Conservation (phyloP, 2,329 filamentous ascomycete genomes). For the Venturia asperata region DNA sequence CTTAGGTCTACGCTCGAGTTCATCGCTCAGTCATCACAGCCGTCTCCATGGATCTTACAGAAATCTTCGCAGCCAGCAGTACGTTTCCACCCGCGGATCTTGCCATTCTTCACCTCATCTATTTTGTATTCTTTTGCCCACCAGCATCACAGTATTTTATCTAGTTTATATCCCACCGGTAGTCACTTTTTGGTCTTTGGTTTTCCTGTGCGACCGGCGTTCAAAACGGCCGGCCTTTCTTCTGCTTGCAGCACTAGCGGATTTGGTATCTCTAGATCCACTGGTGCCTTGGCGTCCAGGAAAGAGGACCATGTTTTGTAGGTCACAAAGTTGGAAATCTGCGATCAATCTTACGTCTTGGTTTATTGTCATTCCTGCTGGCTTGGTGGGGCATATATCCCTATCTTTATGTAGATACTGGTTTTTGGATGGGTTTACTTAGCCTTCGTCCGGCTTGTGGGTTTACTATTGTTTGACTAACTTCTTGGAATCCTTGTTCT, state of each 20-base stretch:
- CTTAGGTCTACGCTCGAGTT: not conserved
- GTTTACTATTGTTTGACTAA: constrained; percentile 1
- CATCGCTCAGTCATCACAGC: not conserved
- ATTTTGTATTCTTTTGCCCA: not conserved
- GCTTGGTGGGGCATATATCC: not conserved
- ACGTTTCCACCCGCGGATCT: no score
- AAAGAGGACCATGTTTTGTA: not conserved
- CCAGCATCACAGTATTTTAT: not conserved
- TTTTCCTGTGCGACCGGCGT: not conserved
- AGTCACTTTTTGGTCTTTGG: constrained; percentile 3
- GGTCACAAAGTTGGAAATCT: not conserved
- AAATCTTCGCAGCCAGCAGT: not conserved
- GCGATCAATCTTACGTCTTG: not conserved
- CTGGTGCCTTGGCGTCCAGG: not conserved
- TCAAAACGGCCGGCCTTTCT: constrained; percentile 1
- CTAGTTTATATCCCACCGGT: constrained; percentile 3
- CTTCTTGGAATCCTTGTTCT: not conserved
- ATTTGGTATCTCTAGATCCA: not conserved
- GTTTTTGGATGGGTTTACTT: not conserved
- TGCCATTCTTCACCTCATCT: not conserved
- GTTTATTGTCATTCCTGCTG: not conserved
- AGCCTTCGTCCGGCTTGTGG: not conserved
- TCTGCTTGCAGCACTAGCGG: not conserved
- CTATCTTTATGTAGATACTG: not conserved
- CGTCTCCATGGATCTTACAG: not conserved